phyloP scores from a whole-genome alignment of 2,329 filamentous ascomycete genomes.

The Xylaria sp. region DNA sequence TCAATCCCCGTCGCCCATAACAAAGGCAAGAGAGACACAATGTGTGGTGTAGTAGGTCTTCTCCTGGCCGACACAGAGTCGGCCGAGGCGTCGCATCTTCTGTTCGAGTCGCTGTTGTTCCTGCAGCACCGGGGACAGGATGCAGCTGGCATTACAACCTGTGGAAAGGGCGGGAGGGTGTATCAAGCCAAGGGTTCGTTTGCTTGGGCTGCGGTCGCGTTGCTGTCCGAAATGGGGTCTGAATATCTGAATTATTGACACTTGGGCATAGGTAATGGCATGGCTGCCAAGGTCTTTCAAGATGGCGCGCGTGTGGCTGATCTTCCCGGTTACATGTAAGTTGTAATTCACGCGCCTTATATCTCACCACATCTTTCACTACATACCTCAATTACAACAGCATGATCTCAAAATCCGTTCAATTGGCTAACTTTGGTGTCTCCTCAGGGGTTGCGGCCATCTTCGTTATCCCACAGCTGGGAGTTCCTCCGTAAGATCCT shows the following conservation, averaged over 20 bases:
- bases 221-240: no score
- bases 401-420: not conserved
- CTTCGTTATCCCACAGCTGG: conserved; percentile 81
- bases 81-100: conserved; percentile 34
- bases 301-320: conserved; percentile 75
- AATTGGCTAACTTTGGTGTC: conserved; percentile 6
- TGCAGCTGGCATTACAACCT: conserved; percentile 76
- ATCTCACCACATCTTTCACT: not conserved
- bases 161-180: conserved; percentile 69
- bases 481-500: conserved; percentile 65
- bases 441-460: conserved; percentile 64
- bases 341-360: not conserved
- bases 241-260: not conserved
- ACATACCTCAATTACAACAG: not conserved
- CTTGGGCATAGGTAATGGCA: conserved; percentile 69
- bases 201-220: not conserved
- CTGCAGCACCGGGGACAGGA: conserved; percentile 54
- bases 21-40: conserved; percentile 13
- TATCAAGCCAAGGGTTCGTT: conserved; percentile 73
- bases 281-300: conserved; percentile 79
- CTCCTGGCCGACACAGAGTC: conserved; percentile 39
- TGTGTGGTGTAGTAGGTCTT: conserved; percentile 40
- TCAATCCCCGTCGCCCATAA: conserved; percentile 1
- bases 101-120: conserved; percentile 40
- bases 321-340: conserved; percentile 75